Base-by-base conservation (phyloP, 2,329 filamentous ascomycete genomes). In the Alternaria gansuensis region DNA sequence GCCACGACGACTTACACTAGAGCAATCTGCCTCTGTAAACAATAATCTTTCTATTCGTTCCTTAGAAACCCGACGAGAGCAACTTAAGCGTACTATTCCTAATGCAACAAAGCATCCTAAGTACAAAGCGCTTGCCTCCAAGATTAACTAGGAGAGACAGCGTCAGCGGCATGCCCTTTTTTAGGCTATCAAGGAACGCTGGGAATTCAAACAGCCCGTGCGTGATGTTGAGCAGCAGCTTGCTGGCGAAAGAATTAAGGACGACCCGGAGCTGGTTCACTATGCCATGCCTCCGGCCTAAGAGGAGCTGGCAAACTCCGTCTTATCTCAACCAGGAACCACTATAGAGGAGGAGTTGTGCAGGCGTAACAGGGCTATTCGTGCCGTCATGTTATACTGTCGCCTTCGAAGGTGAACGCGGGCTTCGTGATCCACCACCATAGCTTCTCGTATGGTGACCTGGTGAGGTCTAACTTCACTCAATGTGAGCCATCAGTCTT, bases 151-250 rank as follows among this genome's bases (percentile, higher is more conserved):
- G 31, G 54, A 65, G 34, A 68, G 45, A 28, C 50, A 67, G 57
- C 57, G 29, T 36, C 10, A 23, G 28, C 14, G 14, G 52, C 14
- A 55, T 0, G 21, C 52, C 37, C 44, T 55, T 49, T n/a, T 55
- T 28, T 34, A 49, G 10, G 21, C 23, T 4, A 14, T 55, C 10
- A 55, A 55, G 13, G 28, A 43, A 55, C 21, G n/a, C 29, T 62
- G 14, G 55, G 55, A 62, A 46, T 59, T 46, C 51, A 33, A 62
- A 50, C 43, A 62, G 55, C 56, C 39, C 24, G 46, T 63, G 41
- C 55, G 52, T 57, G 41, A 67, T 63, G 52, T 69, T 13, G 43
- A 69, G 57, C 43, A 41, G 55, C 57, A 67, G 57, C 64, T 69
- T 62, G 48, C 62, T 58, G 33, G 64, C 17, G 49, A 49, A 55